These are phyloP conservation scores for Lepidium sativum DNA, from an alignment of 345 rosid species.

Conservation along the genomic window DNA sequence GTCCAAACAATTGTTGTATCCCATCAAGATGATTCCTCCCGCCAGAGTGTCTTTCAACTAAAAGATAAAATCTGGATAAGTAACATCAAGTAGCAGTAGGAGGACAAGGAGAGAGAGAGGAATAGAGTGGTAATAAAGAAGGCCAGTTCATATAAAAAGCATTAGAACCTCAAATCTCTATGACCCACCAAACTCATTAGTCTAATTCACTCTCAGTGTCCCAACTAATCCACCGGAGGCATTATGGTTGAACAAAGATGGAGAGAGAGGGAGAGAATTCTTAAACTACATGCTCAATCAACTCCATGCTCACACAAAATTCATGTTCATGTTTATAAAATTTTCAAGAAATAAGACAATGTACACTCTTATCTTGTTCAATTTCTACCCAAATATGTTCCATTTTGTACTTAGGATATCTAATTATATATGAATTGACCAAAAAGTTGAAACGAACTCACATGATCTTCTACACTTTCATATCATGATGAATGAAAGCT, in stretches of 20 bases:
- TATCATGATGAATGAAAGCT: neutral
- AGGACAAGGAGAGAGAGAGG: neutral
- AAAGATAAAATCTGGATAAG: neutral
- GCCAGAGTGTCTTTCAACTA: slow-evolving; percentile 50
- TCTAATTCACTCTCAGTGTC: slow-evolving; percentile 13
- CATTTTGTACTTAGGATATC: neutral
- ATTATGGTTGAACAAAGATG: slow-evolving; percentile 8
- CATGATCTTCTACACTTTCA: neutral
- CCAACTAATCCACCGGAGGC: slow-evolving; percentile 21
- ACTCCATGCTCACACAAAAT: slow-evolving; percentile 21
- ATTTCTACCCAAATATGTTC: slow-evolving; percentile 10
- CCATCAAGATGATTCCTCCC: slow-evolving; percentile 69
- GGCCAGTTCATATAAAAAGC: slow-evolving; percentile 5
- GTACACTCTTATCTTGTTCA: neutral
- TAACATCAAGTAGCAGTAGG: neutral
- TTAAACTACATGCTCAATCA: slow-evolving; percentile 9
- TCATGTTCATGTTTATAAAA: neutral
- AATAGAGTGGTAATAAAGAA: slow-evolving; percentile 11
- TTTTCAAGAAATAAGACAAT: neutral
- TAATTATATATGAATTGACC: neutral
- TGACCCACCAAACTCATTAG: slow-evolving; percentile 29
- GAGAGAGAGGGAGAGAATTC: neutral
- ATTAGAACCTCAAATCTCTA: neutral
- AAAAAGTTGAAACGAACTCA: slow-evolving; percentile 3
- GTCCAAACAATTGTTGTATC: slow-evolving; percentile 73